These are phyloP conservation scores for Setaria italica DNA, from an alignment of 202 grass and related monocot species.

Conservation along the genomic window DNA sequence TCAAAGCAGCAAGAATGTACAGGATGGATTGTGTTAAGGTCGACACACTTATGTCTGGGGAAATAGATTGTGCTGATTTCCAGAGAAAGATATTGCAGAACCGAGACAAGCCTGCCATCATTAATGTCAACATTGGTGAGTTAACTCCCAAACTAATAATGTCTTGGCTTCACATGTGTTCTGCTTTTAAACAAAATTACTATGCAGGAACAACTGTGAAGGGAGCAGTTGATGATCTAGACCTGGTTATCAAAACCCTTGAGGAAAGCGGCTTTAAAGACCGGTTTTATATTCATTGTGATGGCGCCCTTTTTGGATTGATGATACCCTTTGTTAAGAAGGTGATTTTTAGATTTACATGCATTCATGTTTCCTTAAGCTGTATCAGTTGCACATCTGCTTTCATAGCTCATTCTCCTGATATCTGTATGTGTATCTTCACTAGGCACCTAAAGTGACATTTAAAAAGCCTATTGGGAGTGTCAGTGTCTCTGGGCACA, in stretches of 20 bases:
- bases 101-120: slow-evolving; percentile 77
- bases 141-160: neutral
- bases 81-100: slow-evolving; percentile 62
- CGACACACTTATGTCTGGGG: slow-evolving; percentile 72
- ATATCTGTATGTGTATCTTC: slow-evolving; percentile 32
- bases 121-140: slow-evolving; percentile 86
- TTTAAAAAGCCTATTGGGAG: slow-evolving; percentile 77
- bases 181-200: slow-evolving; percentile 25
- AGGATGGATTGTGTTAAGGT: slow-evolving; percentile 87
- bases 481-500: slow-evolving; percentile 75
- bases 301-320: slow-evolving; percentile 74
- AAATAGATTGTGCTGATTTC: slow-evolving; percentile 78
- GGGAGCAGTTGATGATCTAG: slow-evolving; percentile 77
- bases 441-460: slow-evolving; percentile 68
- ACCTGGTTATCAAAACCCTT: slow-evolving; percentile 66
- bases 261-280: slow-evolving; percentile 64
- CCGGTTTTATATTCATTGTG: slow-evolving; percentile 76
- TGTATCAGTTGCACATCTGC: slow-evolving; percentile 5
- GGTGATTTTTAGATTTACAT: slow-evolving; percentile 42
- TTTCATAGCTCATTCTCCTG: slow-evolving; percentile 20
- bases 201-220: slow-evolving; percentile 73
- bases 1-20: slow-evolving; percentile 96
- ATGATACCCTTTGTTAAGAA: slow-evolving; percentile 79
- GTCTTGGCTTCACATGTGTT: neutral
- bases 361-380: neutral